These are phyloP conservation scores for Arctostaphylos glauca DNA, from an alignment of 148 eudicot genomes.

Conservation along the genomic window DNA sequence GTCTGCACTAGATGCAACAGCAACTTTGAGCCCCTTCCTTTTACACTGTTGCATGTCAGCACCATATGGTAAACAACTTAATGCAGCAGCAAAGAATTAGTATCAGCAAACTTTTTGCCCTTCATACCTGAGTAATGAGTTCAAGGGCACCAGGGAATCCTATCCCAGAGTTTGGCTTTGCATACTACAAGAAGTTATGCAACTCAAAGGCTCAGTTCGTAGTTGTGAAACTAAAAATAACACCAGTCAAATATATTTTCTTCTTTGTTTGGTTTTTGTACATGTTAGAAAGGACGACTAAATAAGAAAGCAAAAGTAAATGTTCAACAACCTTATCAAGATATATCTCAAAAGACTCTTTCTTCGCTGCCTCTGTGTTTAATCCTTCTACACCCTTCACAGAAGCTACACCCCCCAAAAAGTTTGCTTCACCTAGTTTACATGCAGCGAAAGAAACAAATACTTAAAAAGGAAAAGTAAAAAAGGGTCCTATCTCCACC, in stretches of 20 bases:
- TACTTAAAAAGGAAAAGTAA: background rate
- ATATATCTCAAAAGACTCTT: constrained; percentile 91
- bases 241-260: background rate
- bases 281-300: background rate
- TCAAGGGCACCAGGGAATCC: constrained; percentile 96
- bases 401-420: constrained; percentile 91
- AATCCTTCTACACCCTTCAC: constrained; percentile 74
- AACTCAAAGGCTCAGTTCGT: background rate
- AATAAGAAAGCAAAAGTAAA: background rate
- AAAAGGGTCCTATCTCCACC: background rate
- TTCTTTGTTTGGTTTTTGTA: background rate
- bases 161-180: constrained; percentile 89
- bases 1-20: constrained; percentile 99
- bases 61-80: constrained; percentile 13
- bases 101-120: background rate
- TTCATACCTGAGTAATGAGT: constrained; percentile 69
- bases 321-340: constrained; percentile 66
- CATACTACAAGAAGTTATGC: constrained; percentile 50
- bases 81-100: constrained; percentile 12
- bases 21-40: constrained; percentile 86
- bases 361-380: constrained; percentile 79
- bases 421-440: constrained; percentile 82
- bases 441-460: constrained; percentile 8
- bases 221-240: constrained; percentile 8
- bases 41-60: constrained; percentile 64